Evolutionary conservation across 2,329 filamentous ascomycete genomes (phyloP), one percentile per base, ranked within the genome.

Genomic region (Talaromyces albobiverticillius): DNA sequence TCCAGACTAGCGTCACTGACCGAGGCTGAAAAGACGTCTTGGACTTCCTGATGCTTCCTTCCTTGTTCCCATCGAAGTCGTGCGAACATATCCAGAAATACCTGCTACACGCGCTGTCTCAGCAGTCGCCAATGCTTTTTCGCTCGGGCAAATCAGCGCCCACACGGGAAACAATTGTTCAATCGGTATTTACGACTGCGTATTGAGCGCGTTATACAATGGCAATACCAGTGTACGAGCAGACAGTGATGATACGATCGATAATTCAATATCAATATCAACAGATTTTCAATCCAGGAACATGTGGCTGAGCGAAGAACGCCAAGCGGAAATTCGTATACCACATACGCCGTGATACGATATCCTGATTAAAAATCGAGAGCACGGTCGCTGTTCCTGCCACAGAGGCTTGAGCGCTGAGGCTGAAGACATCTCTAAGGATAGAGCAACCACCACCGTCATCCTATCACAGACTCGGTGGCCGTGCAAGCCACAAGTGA

Each of bases 51-150:
- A n/a, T n/a, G n/a, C n/a, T n/a, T n/a, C n/a, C n/a, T n/a, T n/a
- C n/a, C n/a, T n/a, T n/a, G n/a, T n/a, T n/a, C n/a, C n/a, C n/a
- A n/a, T n/a, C n/a, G n/a, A n/a, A n/a, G n/a, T n/a, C n/a, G n/a
- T n/a, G n/a, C n/a, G n/a, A n/a, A n/a, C n/a, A n/a, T n/a, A n/a
- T 32, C 36, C 47, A 36, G 38, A 46, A 51, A 51, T 38, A 52
- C 31, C 31, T 52, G 41, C 38, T 32, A 51, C 48, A 46, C n/a
- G 18, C 31, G 34, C 11, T 26, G 50, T 52, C 29, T 52, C 41
- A 52, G 50, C 36, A 52, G 41, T 52, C 41, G 50, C 31, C 41
- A 36, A 22, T 10, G 10, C 26, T 25, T 40, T 9, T 45, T 34
- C 16, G 18, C 40, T 43, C 38, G 22, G 45, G 20, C 29, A 51